Conservation (phyloP, 345 rosid species). For the Euphorbia lathyris region DNA sequence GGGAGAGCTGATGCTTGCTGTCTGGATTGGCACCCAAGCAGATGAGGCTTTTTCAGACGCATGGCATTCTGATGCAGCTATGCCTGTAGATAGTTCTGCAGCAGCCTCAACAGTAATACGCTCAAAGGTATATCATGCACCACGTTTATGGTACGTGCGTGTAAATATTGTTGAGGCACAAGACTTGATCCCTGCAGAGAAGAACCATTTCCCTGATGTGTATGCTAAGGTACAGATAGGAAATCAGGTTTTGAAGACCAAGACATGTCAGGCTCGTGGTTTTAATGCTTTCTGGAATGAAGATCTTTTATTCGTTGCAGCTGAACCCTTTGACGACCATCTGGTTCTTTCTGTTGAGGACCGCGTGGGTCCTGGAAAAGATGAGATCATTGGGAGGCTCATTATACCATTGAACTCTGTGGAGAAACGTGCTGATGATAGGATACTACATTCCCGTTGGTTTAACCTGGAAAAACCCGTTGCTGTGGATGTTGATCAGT, state of each 20-base stretch:
- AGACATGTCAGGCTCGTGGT: constrained; percentile 29
- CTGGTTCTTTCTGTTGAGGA: constrained; percentile 35
- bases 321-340: constrained; percentile 35
- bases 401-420: constrained; percentile 26
- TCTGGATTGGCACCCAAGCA: constrained; percentile 40
- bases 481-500: constrained; percentile 29
- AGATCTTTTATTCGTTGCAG: constrained; percentile 36
- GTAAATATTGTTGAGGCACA: constrained; percentile 35
- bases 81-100: constrained; percentile 17
- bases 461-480: constrained; percentile 36
- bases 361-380: constrained; percentile 30
- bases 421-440: constrained; percentile 34
- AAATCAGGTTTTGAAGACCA: constrained; percentile 31
- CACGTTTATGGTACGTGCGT: constrained; percentile 34
- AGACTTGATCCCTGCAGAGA: constrained; percentile 31
- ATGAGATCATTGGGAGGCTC: constrained; percentile 33
- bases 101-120: constrained; percentile 26
- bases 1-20: constrained; percentile 39
- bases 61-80: constrained; percentile 38
- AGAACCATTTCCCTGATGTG: constrained; percentile 31
- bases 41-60: constrained; percentile 36
- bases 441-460: constrained; percentile 34
- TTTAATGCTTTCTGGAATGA: constrained; percentile 33
- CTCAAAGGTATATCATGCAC: constrained; percentile 37
- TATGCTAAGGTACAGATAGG: constrained; percentile 33